Percentiles rank a stretch among this genome's conserved stretches.
Conservation (phyloP, 2,329 filamentous ascomycete genomes). For the Trichophyton rubrum region DNA sequence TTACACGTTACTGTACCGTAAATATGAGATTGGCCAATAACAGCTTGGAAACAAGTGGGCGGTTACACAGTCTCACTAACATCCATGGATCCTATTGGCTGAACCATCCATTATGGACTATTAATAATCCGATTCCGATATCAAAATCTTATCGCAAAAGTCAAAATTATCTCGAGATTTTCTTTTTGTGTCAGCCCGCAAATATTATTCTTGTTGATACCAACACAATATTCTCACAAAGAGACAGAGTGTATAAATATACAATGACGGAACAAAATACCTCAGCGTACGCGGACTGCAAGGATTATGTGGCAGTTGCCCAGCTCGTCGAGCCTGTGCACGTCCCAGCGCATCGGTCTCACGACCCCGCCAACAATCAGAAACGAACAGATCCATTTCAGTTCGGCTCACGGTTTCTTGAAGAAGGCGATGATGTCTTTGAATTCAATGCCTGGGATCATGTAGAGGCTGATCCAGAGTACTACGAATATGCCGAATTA, state of each 20-base stretch:
- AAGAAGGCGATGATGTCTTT: conserved; percentile 78
- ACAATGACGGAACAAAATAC: conserved; percentile 2
- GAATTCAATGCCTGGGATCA: conserved; percentile 99
- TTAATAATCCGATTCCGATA: not conserved
- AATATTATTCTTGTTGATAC: not conserved
- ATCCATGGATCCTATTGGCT: conserved; percentile 2
- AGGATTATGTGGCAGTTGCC: conserved; percentile 23
- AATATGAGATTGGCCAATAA: not conserved
- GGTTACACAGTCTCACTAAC: not conserved
- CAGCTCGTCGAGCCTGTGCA: conserved; percentile 39
- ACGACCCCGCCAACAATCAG: conserved; percentile 57
- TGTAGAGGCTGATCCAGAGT: conserved; percentile 80
- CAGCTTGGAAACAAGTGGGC: not conserved
- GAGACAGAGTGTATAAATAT: conserved; percentile 9
- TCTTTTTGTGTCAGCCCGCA: not conserved
- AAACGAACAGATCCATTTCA: conserved; percentile 90
- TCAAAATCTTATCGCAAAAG: not conserved
- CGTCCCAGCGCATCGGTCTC: conserved; percentile 48
- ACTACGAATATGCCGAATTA: conserved; percentile 70
- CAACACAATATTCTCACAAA: conserved; percentile 3
- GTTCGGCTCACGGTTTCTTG: conserved; percentile 79
- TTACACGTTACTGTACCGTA: not conserved
- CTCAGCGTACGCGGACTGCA: conserved; percentile 14
- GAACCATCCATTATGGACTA: not conserved
- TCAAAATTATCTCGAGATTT: not conserved